phyloP scores from a whole-genome alignment of 164 flowering plant genomes.

The Akebia trifoliata region DNA sequence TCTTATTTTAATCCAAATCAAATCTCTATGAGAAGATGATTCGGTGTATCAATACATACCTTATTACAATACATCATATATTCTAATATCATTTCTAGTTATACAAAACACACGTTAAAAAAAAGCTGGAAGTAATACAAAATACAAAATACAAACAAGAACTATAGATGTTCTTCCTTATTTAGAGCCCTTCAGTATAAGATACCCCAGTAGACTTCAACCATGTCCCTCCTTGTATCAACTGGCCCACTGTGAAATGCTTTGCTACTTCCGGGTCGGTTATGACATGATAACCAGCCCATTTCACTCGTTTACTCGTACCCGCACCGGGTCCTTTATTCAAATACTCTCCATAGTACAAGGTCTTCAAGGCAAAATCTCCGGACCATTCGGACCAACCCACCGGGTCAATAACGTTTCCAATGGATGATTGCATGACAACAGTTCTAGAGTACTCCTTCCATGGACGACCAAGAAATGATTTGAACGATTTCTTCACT shows the following conservation, averaged over 20 bases:
- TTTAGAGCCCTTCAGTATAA: conserved; percentile 21
- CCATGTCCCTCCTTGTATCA: conserved; percentile 25
- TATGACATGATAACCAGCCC: conserved; percentile 26
- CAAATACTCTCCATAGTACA: conserved; percentile 26
- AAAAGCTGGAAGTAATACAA: neutral
- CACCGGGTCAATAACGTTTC: conserved; percentile 15
- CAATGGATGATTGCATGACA: conserved; percentile 16
- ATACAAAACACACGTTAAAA: too few relatives aligned
- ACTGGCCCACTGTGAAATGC: conserved; percentile 19
- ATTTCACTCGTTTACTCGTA: conserved; percentile 17
- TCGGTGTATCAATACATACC: too few relatives aligned
- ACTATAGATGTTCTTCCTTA: too few relatives aligned
- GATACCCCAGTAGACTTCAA: conserved; percentile 18
- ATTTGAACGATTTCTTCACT: conserved; percentile 10
- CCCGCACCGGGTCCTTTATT: conserved; percentile 22
- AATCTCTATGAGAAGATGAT: too few relatives aligned
- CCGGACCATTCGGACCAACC: conserved; percentile 20
- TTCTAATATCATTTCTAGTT: too few relatives aligned
- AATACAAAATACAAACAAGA: neutral
- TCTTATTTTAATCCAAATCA: too few relatives aligned
- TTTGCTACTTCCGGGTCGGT: conserved; percentile 14
- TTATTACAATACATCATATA: too few relatives aligned
- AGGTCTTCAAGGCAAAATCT: conserved; percentile 11
- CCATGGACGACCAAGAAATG: conserved; percentile 26
- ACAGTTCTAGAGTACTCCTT: conserved; percentile 23